Percentiles rank a stretch among this genome's conserved stretches.
These are phyloP conservation scores for Arabis hirsuta DNA, from an alignment of 345 rosid genomes.

Conservation along the genomic window DNA sequence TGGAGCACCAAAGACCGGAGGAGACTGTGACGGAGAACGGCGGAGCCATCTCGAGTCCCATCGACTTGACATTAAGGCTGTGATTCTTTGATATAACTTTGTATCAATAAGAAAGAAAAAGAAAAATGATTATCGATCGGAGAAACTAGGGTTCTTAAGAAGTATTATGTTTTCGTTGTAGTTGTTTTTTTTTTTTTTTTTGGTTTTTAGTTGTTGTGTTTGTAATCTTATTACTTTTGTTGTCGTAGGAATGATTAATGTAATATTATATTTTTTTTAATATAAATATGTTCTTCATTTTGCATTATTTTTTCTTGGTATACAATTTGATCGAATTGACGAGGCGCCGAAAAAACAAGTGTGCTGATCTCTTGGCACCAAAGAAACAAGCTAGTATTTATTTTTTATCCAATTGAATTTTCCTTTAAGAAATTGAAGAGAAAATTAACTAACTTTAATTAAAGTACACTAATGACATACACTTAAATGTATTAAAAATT, in stretches of 20 bases:
- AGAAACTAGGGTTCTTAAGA: conserved; percentile 11
- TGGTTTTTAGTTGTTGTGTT: background rate
- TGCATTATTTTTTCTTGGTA: background rate
- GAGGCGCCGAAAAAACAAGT: too few species aligned
- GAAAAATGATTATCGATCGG: background rate
- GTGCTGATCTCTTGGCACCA: too few species aligned
- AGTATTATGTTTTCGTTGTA: background rate
- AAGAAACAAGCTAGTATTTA: too few species aligned
- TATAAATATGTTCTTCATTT: background rate
- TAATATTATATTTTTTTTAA: background rate
- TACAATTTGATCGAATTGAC: too few species aligned
- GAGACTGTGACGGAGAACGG: background rate
- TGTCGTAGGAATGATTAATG: conserved; percentile 9
- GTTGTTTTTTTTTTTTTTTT: background rate
- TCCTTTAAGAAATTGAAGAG: too few species aligned
- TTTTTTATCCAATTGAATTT: too few species aligned
- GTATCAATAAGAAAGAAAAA: background rate
- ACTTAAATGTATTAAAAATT: too few species aligned
- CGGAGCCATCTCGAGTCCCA: background rate
- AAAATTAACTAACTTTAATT: too few species aligned
- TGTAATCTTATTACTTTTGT: background rate
- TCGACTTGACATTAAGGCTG: conserved; percentile 40
- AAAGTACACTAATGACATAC: too few species aligned
- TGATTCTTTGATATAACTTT: background rate
- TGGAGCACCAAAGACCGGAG: conserved; percentile 14